Conservation (phyloP, 257 asterid species). For the Nemophila menziesii region DNA sequence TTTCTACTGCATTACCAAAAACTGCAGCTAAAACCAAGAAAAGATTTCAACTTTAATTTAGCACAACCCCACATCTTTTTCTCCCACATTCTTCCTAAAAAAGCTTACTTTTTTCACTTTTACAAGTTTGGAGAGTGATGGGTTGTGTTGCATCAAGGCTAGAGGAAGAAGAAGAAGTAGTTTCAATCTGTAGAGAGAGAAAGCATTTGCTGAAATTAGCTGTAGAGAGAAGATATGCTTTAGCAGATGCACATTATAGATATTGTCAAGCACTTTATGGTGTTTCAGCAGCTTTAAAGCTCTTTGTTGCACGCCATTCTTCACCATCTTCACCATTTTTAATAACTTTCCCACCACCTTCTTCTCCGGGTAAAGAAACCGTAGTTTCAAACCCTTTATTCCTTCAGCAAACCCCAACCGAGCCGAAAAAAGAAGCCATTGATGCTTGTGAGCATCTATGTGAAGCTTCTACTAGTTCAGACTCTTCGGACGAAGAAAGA, state of each 20-base stretch:
- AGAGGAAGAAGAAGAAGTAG: slow-evolving; percentile 69
- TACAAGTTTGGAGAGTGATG: slow-evolving; percentile 27
- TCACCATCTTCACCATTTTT: slow-evolving; percentile 45
- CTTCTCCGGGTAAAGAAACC: slow-evolving; percentile 28
- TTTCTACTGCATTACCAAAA: slow-evolving; percentile 7
- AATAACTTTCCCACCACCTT: slow-evolving; percentile 48
- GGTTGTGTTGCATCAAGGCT: slow-evolving; percentile 81
- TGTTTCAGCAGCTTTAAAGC: slow-evolving; percentile 69
- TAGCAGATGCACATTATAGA: slow-evolving; percentile 77
- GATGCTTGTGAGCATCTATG: slow-evolving; percentile 24
- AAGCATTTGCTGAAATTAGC: slow-evolving; percentile 60
- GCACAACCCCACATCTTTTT: slow-evolving; percentile 4
- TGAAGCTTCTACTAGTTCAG: slow-evolving; percentile 18
- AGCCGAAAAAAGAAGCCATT: slow-evolving; percentile 47
- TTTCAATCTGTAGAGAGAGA: slow-evolving; percentile 77
- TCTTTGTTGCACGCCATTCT: slow-evolving; percentile 77
- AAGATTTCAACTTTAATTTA: slow-evolving; percentile 35
- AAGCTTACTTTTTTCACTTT: slow-evolving; percentile 7
- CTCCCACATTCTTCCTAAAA: slow-evolving; percentile 3
- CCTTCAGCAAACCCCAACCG: slow-evolving; percentile 59
- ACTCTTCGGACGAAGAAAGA: slow-evolving; percentile 31
- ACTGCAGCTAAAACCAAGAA: slow-evolving; percentile 12
- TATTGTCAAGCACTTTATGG: slow-evolving; percentile 69
- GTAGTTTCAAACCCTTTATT: slow-evolving; percentile 75
- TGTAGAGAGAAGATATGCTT: slow-evolving; percentile 64